A percentile compares a stretch with the other conserved stretches of the same genome.
Evolutionary conservation across 192 early-diverging fungal species (phyloP).

Genomic region (Tieghemiomyces parasiticus): DNA sequence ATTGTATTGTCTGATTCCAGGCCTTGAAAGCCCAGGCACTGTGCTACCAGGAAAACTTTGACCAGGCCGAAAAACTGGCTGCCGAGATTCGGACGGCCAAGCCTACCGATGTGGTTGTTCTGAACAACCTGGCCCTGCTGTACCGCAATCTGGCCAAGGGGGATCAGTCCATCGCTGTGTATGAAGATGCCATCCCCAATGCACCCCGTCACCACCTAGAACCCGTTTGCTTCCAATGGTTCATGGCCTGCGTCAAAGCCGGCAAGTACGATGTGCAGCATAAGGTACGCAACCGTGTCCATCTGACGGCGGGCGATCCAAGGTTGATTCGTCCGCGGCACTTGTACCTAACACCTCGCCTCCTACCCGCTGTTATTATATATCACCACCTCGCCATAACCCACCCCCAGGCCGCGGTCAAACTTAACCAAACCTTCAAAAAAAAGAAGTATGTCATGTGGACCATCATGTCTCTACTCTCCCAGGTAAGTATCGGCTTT

Average conservation of each 20-base stretch:
- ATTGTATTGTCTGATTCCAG: too few species aligned
- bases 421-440: constrained; percentile 67
- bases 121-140: constrained; percentile 8
- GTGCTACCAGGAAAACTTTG: neutral
- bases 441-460: constrained; percentile 72
- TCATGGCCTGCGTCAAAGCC: neutral
- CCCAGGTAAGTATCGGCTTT: constrained; percentile 61
- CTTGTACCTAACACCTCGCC: too few species aligned
- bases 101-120: constrained; percentile 5
- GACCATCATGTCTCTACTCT: constrained; percentile 61
- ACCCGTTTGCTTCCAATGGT: constrained; percentile 8
- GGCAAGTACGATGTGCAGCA: neutral
- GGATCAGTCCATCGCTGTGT: constrained; percentile 3
- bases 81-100: neutral
- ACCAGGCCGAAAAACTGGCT: constrained; percentile 3
- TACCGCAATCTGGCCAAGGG: constrained; percentile 4
- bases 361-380: too few species aligned
- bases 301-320: too few species aligned
- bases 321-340: too few species aligned
- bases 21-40: constrained; percentile 10
- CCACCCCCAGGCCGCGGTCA: constrained; percentile 48
- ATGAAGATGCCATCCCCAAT: constrained; percentile 6
- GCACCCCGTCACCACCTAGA: neutral
- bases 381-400: neutral
- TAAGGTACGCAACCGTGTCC: neutral